Evolutionary conservation across 176 grass and related monocot genomes (phyloP).

Genomic region (Tillandsia leiboldiana): DNA sequence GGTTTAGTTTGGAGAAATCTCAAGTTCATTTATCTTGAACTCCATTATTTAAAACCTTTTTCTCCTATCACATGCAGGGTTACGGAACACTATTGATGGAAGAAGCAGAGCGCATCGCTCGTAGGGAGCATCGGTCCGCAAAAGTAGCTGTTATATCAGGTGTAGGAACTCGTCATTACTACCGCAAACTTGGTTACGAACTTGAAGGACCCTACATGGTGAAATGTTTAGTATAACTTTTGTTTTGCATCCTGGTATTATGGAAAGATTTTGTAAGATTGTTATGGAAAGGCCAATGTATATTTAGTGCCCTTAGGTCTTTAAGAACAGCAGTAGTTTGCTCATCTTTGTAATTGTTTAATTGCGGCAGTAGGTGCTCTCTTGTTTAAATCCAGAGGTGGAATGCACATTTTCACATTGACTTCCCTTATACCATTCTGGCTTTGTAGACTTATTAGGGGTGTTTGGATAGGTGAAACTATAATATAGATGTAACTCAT

Average conservation of each 20-base stretch:
- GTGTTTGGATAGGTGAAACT: no score
- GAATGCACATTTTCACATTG: no score
- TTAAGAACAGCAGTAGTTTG: no score
- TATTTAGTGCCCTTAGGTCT: neutral
- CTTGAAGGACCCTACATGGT: constrained; percentile 97
- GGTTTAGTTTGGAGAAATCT: neutral
- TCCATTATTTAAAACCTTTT: neutral
- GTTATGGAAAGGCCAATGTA: neutral
- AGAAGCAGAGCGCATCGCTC: constrained; percentile 87
- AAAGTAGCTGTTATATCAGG: constrained; percentile 92
- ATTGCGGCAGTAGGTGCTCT: no score
- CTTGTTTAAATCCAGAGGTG: no score
- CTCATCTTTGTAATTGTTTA: no score
- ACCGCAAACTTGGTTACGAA: constrained; percentile 87
- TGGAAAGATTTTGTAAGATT: neutral
- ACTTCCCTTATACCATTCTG: no score
- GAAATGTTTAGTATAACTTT: constrained; percentile 35
- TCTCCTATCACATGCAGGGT: constrained; percentile 28
- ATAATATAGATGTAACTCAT: no score
- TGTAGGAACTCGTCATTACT: constrained; percentile 89
- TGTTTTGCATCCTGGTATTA: neutral
- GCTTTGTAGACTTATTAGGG: no score
- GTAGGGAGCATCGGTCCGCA: constrained; percentile 65
- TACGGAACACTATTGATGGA: constrained; percentile 96
- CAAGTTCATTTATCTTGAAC: neutral